These are phyloP conservation scores for Hyaloscypha variabilis DNA, from an alignment of 495 filamentous ascomycete genomes.

Conservation along the genomic window DNA sequence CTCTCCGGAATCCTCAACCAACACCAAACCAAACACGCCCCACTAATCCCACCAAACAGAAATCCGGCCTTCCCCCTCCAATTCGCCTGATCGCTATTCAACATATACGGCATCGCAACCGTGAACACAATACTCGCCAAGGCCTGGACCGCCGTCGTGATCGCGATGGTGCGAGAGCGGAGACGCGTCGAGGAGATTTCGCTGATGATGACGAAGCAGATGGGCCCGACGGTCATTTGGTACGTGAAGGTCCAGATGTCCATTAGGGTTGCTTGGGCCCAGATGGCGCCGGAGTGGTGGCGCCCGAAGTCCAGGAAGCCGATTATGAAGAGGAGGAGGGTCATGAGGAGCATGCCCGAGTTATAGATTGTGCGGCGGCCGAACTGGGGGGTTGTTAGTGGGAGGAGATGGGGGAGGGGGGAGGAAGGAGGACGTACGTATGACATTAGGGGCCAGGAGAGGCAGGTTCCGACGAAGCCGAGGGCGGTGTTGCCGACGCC, in stretches of 20 bases:
- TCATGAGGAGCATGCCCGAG: constrained; percentile 46
- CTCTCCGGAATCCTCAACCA: constrained; percentile 66
- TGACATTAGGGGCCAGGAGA: constrained; percentile 26
- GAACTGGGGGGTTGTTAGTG: constrained; percentile 19
- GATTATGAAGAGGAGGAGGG: constrained; percentile 39
- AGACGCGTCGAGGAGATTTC: constrained; percentile 58
- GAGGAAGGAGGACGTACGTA: constrained; percentile 19
- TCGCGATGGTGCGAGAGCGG: constrained; percentile 59
- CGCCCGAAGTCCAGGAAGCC: constrained; percentile 32
- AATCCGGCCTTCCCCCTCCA: constrained; percentile 74
- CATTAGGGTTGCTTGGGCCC: constrained; percentile 54
- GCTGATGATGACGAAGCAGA: constrained; percentile 61
- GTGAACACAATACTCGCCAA: constrained; percentile 65
- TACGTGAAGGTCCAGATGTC: constrained; percentile 55
- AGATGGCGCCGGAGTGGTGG: constrained; percentile 37
- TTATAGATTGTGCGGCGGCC: constrained; percentile 57
- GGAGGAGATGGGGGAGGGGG: not conserved
- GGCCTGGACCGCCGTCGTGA: constrained; percentile 70
- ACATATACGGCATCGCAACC: constrained; percentile 73
- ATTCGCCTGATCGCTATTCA: constrained; percentile 71
- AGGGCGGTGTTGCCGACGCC: constrained; percentile 62
- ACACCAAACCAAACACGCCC: constrained; percentile 42
- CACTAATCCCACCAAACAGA: constrained; percentile 62
- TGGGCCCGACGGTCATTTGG: constrained; percentile 58
- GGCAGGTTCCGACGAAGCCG: constrained; percentile 28